phyloP scores from a whole-genome alignment of 2,329 filamentous ascomycete species.

The Penicillium corylophilum region DNA sequence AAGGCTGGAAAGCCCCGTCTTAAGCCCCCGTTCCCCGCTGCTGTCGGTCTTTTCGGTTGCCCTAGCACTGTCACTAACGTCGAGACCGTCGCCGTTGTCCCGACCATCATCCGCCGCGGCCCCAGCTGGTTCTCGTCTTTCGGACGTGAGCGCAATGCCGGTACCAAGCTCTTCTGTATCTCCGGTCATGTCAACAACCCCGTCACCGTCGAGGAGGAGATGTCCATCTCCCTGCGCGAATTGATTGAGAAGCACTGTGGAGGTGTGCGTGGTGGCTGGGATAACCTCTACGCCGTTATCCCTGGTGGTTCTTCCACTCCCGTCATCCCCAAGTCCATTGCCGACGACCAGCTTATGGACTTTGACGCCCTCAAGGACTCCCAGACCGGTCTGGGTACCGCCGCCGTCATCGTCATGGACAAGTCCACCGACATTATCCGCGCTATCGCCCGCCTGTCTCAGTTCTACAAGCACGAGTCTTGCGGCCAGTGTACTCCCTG shows the following conservation, averaged over 20 bases:
- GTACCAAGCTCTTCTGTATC: slow-evolving; percentile 98
- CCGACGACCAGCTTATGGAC: slow-evolving; percentile 97
- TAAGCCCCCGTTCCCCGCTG: slow-evolving; percentile 97
- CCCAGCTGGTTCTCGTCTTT: slow-evolving; percentile 91
- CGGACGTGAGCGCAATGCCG: slow-evolving; percentile 91
- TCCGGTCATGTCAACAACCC: slow-evolving; percentile 99
- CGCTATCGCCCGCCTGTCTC: slow-evolving; percentile 85
- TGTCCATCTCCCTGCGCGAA: slow-evolving; percentile 94
- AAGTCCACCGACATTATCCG: slow-evolving; percentile 95
- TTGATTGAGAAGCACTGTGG: slow-evolving; percentile 98
- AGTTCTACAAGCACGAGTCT: slow-evolving; percentile 98
- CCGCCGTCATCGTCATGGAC: slow-evolving; percentile 98
- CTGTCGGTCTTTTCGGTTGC: slow-evolving; percentile 96
- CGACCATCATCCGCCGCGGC: slow-evolving; percentile 91
- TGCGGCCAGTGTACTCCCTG: slow-evolving; percentile 99
- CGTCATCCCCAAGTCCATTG: slow-evolving; percentile 84
- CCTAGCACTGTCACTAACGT: slow-evolving; percentile 98
- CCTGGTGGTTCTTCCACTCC: slow-evolving; percentile 96
- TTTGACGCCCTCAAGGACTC: slow-evolving; percentile 98
- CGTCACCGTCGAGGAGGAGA: slow-evolving; percentile 96
- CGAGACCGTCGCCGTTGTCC: slow-evolving; percentile 92
- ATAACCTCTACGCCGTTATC: slow-evolving; percentile 93
- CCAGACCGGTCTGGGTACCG: slow-evolving; percentile 94
- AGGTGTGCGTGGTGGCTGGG: slow-evolving; percentile 94
- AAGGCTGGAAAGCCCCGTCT: slow-evolving; percentile 98